A percentile compares a stretch with the other conserved stretches of the same genome.
Evolutionary conservation across 495 filamentous ascomycete genomes (phyloP).

Genomic region (Hypoxylon subgilvum): DNA sequence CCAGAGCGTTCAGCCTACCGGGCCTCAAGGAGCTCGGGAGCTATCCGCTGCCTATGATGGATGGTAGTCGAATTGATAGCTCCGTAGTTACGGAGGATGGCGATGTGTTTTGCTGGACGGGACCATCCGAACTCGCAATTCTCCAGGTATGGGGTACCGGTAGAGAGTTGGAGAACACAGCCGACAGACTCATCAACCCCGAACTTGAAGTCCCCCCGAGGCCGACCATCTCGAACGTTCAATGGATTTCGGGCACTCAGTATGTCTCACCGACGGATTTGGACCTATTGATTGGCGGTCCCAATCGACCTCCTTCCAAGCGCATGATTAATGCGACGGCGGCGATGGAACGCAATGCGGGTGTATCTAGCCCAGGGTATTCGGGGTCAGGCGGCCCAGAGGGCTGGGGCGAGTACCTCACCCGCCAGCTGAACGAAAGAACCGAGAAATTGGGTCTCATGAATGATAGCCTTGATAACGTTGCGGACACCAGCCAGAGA

Average conservation of each 20-base stretch:
- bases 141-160: conserved; percentile 82
- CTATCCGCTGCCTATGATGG: conserved; percentile 66
- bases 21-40: conserved; percentile 84
- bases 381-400: conserved; percentile 64
- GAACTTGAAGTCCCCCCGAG: conserved; percentile 72
- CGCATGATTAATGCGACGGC: conserved; percentile 64
- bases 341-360: conserved; percentile 50
- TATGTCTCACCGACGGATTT: conserved; percentile 88
- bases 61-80: conserved; percentile 71
- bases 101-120: conserved; percentile 85
- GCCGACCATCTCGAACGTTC: conserved; percentile 93
- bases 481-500: conserved; percentile 77
- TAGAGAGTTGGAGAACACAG: conserved; percentile 56
- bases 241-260: conserved; percentile 96
- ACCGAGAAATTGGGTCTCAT: conserved; percentile 83
- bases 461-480: conserved; percentile 80
- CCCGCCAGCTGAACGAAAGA: conserved; percentile 82
- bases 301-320: conserved; percentile 81
- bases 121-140: conserved; percentile 81
- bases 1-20: conserved; percentile 82
- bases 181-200: conserved; percentile 80
- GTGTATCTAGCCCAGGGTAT: conserved; percentile 60
- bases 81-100: conserved; percentile 75
- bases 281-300: conserved; percentile 88
- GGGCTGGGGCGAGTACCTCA: conserved; percentile 70